Evolutionary conservation across 1,284 basidiomycete species (phyloP).

Genomic region (Trichosporon sp.): DNA sequence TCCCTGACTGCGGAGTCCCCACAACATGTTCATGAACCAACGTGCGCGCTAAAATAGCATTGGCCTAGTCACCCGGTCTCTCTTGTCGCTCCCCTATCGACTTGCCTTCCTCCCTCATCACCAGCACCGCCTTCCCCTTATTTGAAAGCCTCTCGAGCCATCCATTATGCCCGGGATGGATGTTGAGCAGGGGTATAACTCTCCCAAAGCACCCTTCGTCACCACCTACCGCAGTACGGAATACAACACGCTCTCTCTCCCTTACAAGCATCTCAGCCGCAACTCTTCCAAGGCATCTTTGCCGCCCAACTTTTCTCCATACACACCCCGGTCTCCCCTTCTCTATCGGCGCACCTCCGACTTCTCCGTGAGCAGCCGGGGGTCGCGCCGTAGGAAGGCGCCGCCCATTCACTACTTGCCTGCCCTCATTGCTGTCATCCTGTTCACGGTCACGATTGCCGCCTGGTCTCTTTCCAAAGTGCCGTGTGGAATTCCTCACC

Average conservation of each 20-base stretch:
- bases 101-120: slow-evolving; percentile 7
- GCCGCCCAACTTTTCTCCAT: background rate
- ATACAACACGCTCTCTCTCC: slow-evolving; percentile 3
- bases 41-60: slow-evolving; percentile 10
- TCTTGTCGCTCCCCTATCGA: background rate
- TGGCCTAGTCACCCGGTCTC: background rate
- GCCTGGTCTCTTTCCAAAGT: background rate
- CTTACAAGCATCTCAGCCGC: background rate
- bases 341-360: background rate
- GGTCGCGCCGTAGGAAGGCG: slow-evolving; percentile 3
- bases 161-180: background rate
- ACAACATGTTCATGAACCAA: background rate
- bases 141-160: background rate
- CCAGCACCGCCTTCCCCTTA: background rate
- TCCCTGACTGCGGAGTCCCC: slow-evolving; percentile 17
- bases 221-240: slow-evolving; percentile 4
- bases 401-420: slow-evolving; percentile 13
- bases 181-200: background rate
- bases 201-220: background rate
- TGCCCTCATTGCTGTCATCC: background rate
- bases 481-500: background rate
- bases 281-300: background rate
- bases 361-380: slow-evolving; percentile 6
- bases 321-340: background rate
- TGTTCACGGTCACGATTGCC: background rate